These are phyloP conservation scores for Lactarius trivialis DNA, from an alignment of 768 basidiomycete species.

Conservation along the genomic window DNA sequence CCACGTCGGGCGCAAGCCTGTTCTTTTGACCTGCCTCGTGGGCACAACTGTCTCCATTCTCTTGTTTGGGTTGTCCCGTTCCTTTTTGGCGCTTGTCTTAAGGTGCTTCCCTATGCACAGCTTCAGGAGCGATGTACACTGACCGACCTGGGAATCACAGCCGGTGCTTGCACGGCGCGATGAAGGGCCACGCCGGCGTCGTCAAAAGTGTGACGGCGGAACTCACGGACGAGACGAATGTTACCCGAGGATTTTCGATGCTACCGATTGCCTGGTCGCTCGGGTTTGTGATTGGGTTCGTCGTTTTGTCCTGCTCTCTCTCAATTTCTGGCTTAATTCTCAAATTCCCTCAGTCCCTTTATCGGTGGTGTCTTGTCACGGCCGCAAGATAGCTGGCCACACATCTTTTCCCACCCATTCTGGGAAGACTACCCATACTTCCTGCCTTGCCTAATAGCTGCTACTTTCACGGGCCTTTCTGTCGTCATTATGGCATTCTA, in stretches of 20 bases:
- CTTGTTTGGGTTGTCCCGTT: background rate
- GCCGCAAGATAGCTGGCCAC: slow-evolving; percentile 21
- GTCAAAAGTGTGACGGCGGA: background rate
- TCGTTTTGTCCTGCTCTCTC: background rate
- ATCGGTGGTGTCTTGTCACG: slow-evolving; percentile 19
- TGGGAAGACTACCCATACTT: slow-evolving; percentile 25
- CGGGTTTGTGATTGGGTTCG: background rate
- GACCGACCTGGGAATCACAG: background rate
- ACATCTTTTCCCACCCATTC: slow-evolving; percentile 18
- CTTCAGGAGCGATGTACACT: background rate
- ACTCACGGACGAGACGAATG: background rate
- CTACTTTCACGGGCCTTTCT: background rate
- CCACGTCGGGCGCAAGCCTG: background rate
- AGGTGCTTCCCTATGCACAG: background rate
- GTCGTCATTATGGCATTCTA: background rate
- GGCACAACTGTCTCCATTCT: background rate
- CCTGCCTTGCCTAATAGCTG: slow-evolving; percentile 19
- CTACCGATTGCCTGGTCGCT: background rate
- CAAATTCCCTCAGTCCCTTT: background rate
- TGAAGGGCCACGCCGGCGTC: background rate
- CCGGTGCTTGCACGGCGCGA: background rate
- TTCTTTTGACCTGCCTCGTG: background rate
- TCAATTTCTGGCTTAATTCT: background rate
- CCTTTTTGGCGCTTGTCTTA: background rate
- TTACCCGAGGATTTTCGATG: background rate